These are phyloP conservation scores for Megacollybia marginata DNA, from an alignment of 768 basidiomycete genomes.

Conservation along the genomic window DNA sequence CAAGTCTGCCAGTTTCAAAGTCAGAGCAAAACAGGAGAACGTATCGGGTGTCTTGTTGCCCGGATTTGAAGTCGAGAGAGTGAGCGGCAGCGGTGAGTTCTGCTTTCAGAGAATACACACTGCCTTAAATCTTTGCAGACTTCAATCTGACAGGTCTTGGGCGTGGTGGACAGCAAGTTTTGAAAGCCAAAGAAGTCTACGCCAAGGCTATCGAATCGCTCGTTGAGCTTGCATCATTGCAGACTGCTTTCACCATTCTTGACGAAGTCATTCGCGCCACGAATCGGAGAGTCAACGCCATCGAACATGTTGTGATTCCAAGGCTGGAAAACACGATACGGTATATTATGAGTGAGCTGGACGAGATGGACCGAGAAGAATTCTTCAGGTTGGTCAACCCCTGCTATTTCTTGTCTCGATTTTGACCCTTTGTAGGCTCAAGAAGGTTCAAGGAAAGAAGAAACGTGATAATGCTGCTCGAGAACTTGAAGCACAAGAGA, in stretches of 20 bases:
- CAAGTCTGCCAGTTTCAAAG: slow-evolving; percentile 83
- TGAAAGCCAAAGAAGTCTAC: slow-evolving; percentile 93
- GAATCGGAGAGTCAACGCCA: slow-evolving; percentile 96
- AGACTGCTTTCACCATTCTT: slow-evolving; percentile 97
- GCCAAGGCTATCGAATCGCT: slow-evolving; percentile 96
- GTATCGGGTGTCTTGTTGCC: slow-evolving; percentile 96
- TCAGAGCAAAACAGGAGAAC: slow-evolving; percentile 95
- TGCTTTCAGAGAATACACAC: neutral
- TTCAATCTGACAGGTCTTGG: slow-evolving; percentile 97
- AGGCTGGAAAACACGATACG: slow-evolving; percentile 95
- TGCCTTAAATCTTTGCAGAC: slow-evolving; percentile 38
- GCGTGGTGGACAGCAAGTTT: slow-evolving; percentile 92
- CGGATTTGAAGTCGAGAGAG: slow-evolving; percentile 88
- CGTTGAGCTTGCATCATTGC: slow-evolving; percentile 92
- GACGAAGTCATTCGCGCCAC: slow-evolving; percentile 99
- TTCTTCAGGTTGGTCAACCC: slow-evolving; percentile 59
- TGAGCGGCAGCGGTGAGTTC: slow-evolving; percentile 65
- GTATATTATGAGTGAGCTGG: slow-evolving; percentile 94
- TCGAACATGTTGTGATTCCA: slow-evolving; percentile 96
- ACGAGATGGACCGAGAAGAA: slow-evolving; percentile 97
- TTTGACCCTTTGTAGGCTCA: slow-evolving; percentile 48
- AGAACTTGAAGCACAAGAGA: slow-evolving; percentile 19
- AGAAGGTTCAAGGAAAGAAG: slow-evolving; percentile 98
- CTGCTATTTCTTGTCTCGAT: neutral
- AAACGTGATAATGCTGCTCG: slow-evolving; percentile 64